These are phyloP conservation scores for Endotrypanum monterogeii DNA, from an alignment of 208 protist genomes.

Conservation along the genomic window DNA sequence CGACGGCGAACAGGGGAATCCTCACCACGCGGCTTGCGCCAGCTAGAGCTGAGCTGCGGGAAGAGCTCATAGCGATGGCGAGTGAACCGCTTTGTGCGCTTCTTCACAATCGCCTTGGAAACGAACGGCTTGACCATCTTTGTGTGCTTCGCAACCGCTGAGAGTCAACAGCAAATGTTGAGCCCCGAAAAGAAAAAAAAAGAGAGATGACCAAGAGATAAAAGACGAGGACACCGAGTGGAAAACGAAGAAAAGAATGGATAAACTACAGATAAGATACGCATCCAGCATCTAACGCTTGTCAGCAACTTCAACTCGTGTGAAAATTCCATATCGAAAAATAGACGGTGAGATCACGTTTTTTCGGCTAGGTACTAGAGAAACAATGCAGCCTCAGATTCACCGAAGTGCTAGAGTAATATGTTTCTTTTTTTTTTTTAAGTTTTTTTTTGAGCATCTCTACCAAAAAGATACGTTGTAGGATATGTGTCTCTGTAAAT, in stretches of 20 bases:
- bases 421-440: background rate
- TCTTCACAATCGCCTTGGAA: slow-evolving; percentile 96
- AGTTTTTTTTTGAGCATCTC: background rate
- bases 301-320: too few species aligned
- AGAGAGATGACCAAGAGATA: background rate
- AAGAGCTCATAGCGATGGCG: slow-evolving; percentile 95
- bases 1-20: slow-evolving; percentile 97
- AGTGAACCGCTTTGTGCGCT: slow-evolving; percentile 97
- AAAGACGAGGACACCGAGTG: background rate
- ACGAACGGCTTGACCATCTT: slow-evolving; percentile 94
- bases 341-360: background rate
- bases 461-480: background rate
- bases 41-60: slow-evolving; percentile 93
- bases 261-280: background rate
- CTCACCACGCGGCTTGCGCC: slow-evolving; percentile 99
- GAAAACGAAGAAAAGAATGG: background rate
- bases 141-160: slow-evolving; percentile 13
- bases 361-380: background rate
- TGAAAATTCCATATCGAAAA: too few species aligned
- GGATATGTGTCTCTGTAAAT: too few species aligned
- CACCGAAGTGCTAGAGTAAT: background rate
- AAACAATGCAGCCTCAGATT: too few species aligned
- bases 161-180: background rate
- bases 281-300: background rate
- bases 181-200: background rate